Base-by-base conservation (phyloP, 2,329 filamentous ascomycete genomes). In the Graphiopsis chlorocephala region DNA sequence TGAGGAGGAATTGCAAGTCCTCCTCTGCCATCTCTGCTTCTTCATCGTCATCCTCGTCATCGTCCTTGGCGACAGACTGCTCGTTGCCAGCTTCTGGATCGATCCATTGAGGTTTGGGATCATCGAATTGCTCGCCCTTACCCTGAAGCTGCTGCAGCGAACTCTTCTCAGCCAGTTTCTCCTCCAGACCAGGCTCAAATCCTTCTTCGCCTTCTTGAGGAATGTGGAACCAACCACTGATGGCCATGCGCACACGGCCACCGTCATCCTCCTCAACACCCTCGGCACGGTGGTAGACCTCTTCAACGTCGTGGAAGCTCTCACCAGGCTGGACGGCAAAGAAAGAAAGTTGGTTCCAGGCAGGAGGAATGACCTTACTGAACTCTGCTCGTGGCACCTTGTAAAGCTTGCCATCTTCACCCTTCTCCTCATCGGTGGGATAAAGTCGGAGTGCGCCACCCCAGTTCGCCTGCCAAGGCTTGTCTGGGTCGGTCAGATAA, bases 141-240 rank as follows among this genome's bases (percentile, higher is more conserved):
- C 93, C 92, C 79, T 97, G 92, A 29, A 99, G 83, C 79, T 98
- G 94, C 79, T 93, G 92, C 69, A 98, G 84, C 72, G 93, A 93
- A 78, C 93, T 98, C 78, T 92, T 92, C 76, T 92, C 89, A 14
- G 91, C 92, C 68, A 96, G 86, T 75, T 89, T 90, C 80, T 96
- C 92, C 77, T 98, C 94, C 63, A 95, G 84, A 4, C 94, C 95
- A 74, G 90, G 83, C 71, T 96, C 88, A 72, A 90, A 99, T 50
- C 95, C 95, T 28, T 96, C 92, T 77, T 99, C 95, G 64, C 94
- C 94, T 71, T 91, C 80, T 79, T 99, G 95, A 0, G 95, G 95
- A 68, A 99, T 98, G 78, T 99, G 95, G 78, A 96, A 99, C 95
- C 95, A 99, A 61, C 95, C 95, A 75, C 92, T 97, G 74, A 99